Percentiles rank a stretch among this genome's conserved stretches.
These are phyloP conservation scores for Coniochaeta ligniaria DNA, from an alignment of 2,329 filamentous ascomycete species.

Conservation along the genomic window DNA sequence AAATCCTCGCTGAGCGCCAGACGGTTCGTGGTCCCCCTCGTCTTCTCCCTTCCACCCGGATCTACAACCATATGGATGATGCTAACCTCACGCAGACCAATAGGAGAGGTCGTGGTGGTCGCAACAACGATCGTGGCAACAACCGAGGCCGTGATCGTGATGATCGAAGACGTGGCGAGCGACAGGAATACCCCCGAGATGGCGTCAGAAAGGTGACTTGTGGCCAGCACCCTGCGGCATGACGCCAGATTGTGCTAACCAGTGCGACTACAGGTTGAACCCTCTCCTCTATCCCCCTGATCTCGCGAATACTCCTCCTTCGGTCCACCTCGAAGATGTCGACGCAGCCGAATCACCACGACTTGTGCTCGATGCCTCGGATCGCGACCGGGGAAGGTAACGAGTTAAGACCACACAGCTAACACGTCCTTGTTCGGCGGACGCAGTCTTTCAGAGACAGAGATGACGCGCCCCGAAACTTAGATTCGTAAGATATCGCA, in stretches of 20 bases:
- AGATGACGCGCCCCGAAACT: constrained; percentile 55
- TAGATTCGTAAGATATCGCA: constrained; percentile 55
- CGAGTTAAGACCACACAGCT: constrained; percentile 32
- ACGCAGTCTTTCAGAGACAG: constrained; percentile 54
- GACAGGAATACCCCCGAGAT: constrained; percentile 60
- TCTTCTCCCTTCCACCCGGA: constrained; percentile 2
- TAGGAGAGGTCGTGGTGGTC: constrained; percentile 10
- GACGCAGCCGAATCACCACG: constrained; percentile 17
- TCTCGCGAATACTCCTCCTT: constrained; percentile 17
- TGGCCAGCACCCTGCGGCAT: constrained; percentile 1
- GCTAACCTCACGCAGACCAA: constrained; percentile 11
- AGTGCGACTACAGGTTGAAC: constrained; percentile 14
- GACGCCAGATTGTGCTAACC: constrained; percentile 6
- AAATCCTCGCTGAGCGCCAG: constrained; percentile 44
- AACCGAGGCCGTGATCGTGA: constrained; percentile 17
- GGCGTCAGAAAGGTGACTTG: constrained; percentile 77
- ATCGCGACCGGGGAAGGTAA: constrained; percentile 23
- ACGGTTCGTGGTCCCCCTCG: constrained; percentile 15
- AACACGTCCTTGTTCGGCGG: constrained; percentile 31
- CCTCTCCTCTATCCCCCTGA: constrained; percentile 23
- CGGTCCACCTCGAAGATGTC: constrained; percentile 17
- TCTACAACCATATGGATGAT: not conserved
- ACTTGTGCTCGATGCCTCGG: constrained; percentile 24
- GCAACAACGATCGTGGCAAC: constrained; percentile 11
- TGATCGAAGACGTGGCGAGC: constrained; percentile 25